Evolutionary conservation across 176 grass and related monocot species (phyloP).

Genomic region (Saccharum spontaneum): DNA sequence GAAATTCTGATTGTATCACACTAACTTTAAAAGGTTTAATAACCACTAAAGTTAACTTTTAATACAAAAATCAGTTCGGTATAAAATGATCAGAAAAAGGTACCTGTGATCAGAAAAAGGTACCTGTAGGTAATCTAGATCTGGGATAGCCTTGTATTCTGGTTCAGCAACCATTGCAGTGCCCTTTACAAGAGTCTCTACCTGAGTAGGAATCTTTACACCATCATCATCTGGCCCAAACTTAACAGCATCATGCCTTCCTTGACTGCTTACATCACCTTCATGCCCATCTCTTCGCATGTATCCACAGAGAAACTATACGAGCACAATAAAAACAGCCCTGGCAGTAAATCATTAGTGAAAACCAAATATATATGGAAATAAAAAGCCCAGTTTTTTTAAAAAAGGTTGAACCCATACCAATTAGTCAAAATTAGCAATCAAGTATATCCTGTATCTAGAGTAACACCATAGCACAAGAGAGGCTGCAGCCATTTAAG

Average conservation of each 20-base stretch:
- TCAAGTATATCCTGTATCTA: background rate
- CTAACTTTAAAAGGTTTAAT: constrained; percentile 17
- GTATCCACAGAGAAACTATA: constrained; percentile 80
- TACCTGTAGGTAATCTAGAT: constrained; percentile 97
- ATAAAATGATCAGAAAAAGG: constrained; percentile 6
- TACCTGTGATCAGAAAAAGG: constrained; percentile 52
- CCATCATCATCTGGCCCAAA: constrained; percentile 62
- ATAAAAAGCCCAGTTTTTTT: background rate
- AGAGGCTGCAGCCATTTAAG: background rate
- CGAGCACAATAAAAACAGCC: constrained; percentile 85
- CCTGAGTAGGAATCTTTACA: constrained; percentile 65
- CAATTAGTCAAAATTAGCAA: background rate
- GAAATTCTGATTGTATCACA: constrained; percentile 14
- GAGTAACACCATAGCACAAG: background rate
- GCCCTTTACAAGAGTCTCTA: constrained; percentile 65
- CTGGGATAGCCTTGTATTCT: constrained; percentile 83
- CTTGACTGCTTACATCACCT: constrained; percentile 42
- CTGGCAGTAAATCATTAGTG: constrained; percentile 97
- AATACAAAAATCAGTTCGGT: background rate
- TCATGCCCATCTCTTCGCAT: constrained; percentile 46
- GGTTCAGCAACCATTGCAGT: constrained; percentile 55
- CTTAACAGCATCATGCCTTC: constrained; percentile 36
- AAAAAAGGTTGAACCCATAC: background rate
- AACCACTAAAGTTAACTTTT: background rate
- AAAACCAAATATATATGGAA: constrained; percentile 69